Conservation (phyloP, 768 basidiomycete genomes). For the Naganishia vaughanmartiniae region DNA sequence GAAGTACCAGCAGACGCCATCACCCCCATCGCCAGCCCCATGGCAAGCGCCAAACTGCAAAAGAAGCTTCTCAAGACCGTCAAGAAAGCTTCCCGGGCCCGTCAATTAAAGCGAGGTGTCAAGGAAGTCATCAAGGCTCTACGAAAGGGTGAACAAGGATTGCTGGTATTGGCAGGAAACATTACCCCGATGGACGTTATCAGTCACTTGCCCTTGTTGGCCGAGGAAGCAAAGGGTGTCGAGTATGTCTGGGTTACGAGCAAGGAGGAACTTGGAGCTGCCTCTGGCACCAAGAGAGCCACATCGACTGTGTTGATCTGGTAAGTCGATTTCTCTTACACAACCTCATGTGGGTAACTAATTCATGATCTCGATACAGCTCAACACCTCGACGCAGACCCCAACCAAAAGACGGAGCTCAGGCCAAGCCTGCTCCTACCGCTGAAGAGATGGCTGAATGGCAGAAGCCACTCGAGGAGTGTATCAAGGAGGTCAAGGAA, state of each 20-base stretch:
- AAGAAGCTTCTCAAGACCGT: slow-evolving; percentile 94
- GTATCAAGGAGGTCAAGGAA: slow-evolving; percentile 77
- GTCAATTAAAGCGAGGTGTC: slow-evolving; percentile 94
- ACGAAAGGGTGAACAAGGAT: slow-evolving; percentile 92
- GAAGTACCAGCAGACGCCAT: slow-evolving; percentile 51
- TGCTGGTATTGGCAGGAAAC: slow-evolving; percentile 90
- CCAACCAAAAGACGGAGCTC: slow-evolving; percentile 44
- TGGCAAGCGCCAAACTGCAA: slow-evolving; percentile 86
- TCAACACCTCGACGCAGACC: slow-evolving; percentile 41
- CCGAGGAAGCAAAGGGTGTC: slow-evolving; percentile 72
- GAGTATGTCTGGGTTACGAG: slow-evolving; percentile 53
- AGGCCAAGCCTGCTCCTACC: slow-evolving; percentile 41
- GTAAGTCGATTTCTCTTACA: slow-evolving; percentile 27
- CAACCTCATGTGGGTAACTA: slow-evolving; percentile 17
- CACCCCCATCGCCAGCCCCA: slow-evolving; percentile 87
- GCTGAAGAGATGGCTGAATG: slow-evolving; percentile 70
- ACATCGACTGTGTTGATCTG: slow-evolving; percentile 95
- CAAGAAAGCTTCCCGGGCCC: slow-evolving; percentile 89
- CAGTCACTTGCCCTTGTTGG: slow-evolving; percentile 88
- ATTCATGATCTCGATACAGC: slow-evolving; percentile 9
- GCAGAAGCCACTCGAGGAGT: slow-evolving; percentile 79
- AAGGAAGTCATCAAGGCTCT: slow-evolving; percentile 98
- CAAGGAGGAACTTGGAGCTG: slow-evolving; percentile 85
- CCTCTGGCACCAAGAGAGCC: slow-evolving; percentile 94
- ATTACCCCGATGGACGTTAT: slow-evolving; percentile 99